Evolutionary conservation across 495 filamentous ascomycete species (phyloP).

Genomic region (Emericellopsis terricola): DNA sequence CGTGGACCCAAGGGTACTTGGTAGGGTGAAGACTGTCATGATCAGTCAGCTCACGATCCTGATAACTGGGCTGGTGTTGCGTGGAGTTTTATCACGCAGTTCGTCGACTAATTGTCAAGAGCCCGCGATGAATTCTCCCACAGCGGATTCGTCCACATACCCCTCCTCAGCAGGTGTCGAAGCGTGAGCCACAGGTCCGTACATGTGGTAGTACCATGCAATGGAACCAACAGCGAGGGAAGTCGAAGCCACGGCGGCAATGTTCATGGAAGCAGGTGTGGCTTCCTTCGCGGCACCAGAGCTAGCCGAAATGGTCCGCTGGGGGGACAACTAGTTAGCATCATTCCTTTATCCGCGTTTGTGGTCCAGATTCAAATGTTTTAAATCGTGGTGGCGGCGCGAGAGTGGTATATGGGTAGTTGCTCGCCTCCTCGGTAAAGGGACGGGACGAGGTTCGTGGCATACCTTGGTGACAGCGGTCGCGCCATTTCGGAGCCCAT

Average conservation of each 20-base stretch:
- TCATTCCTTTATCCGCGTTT: too few species aligned
- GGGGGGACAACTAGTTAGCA: conserved; percentile 14
- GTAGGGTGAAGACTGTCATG: conserved; percentile 65
- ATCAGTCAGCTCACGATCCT: conserved; percentile 11
- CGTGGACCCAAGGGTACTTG: conserved; percentile 90
- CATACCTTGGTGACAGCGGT: conserved; percentile 42
- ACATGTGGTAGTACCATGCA: conserved; percentile 91
- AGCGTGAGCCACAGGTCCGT: conserved; percentile 70
- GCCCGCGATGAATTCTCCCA: too few species aligned
- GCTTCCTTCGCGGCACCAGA: conserved; percentile 34
- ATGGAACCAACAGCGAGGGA: conserved; percentile 70
- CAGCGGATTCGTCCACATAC: conserved; percentile 60
- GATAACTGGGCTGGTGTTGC: too few species aligned
- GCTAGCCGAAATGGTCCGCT: conserved; percentile 45
- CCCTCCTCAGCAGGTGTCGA: conserved; percentile 94
- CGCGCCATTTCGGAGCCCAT: conserved; percentile 45
- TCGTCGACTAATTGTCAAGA: too few species aligned
- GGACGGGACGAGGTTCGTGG: not conserved
- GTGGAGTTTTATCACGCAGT: too few species aligned
- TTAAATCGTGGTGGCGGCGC: too few species aligned
- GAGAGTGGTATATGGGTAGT: too few species aligned
- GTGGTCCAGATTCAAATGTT: too few species aligned
- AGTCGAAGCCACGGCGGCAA: conserved; percentile 69
- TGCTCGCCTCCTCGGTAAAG: not conserved
- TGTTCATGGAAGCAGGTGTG: conserved; percentile 49